Evolutionary conservation across 2,329 filamentous ascomycete genomes (phyloP).

Genomic region (Talaromyces sp.): DNA sequence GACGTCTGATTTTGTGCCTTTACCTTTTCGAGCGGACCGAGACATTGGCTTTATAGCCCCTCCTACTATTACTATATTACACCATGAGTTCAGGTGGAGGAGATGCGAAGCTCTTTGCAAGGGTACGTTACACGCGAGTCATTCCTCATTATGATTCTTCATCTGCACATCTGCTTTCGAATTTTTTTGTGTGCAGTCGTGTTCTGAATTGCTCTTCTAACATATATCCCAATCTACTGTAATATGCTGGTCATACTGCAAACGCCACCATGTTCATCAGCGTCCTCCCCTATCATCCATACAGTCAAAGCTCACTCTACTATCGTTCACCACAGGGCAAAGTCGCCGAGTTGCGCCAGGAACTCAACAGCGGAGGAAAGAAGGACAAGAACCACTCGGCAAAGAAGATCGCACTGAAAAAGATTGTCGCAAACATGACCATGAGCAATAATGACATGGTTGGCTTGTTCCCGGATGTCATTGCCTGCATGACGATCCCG

Average conservation of each 20-base stretch:
- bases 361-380: conserved; percentile 89
- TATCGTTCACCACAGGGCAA: conserved; percentile 72
- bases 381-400: conserved; percentile 95
- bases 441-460: conserved; percentile 99
- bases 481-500: conserved; percentile 90
- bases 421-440: conserved; percentile 99
- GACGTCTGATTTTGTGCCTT: background rate
- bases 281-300: conserved; percentile 28
- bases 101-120: conserved; percentile 98
- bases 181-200: background rate
- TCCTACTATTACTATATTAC: conserved; percentile 16
- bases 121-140: conserved; percentile 61
- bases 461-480: conserved; percentile 89
- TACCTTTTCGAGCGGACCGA: background rate
- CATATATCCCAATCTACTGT: background rate
- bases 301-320: conserved; percentile 30
- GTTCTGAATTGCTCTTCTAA: too few species aligned
- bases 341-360: conserved; percentile 91
- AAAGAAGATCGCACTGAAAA: conserved; percentile 98
- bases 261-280: conserved; percentile 29
- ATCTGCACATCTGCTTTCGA: background rate
- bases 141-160: background rate
- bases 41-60: background rate
- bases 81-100: conserved; percentile 69
- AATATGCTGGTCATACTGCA: background rate